Evolutionary conservation across 176 grass and related monocot genomes (phyloP), one percentile per base, ranked within the genome.

Genomic region (Metroxylon sagu): DNA sequence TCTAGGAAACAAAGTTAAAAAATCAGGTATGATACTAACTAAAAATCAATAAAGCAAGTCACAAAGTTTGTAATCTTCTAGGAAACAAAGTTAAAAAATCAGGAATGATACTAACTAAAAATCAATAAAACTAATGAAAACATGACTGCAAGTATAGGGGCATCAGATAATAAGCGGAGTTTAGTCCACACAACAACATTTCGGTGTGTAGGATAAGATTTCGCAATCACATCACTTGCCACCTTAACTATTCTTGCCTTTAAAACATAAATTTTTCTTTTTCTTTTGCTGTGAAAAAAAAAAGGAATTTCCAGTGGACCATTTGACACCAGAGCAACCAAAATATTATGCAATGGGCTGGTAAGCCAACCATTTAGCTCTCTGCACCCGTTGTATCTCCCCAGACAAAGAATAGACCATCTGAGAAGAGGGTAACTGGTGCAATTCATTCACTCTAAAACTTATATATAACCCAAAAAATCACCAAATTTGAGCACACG

Each of bases 301-400:
- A 25, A 16, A 50, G 29, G 29, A 50, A 80, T 88, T 59, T 83
- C n/a, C 79, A 68, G 91, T 73, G 72, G 68, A 76, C 81, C 62
- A 92, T 92, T 98, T 98, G 93, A 92, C 93, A 43, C 84, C 81
- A 83, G 49, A 64, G 93, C 84, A 92, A 91, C 70, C 18, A 54
- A 68, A 77, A 65, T 26, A 25, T 23, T 16, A 66, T 83, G 84
- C 84, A 27, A 78, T 70, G 80, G 75, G 84, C 87, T 97, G 93
- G 84, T 88, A 91, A 82, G 92, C 71, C 79, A 88, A 88, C 29
- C 83, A 59, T 80, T n/a, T 91, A 18, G 3, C 16, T 91, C 2
- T 85, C 0, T 48, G 83, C 87, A 72, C 72, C 81, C 0, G 62
- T 80, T 85, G 48, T 76, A 63, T 66, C 65, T 54, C 70, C 56